phyloP scores from a whole-genome alignment of 2,329 filamentous ascomycete species.

The Sphaerulina populicola region DNA sequence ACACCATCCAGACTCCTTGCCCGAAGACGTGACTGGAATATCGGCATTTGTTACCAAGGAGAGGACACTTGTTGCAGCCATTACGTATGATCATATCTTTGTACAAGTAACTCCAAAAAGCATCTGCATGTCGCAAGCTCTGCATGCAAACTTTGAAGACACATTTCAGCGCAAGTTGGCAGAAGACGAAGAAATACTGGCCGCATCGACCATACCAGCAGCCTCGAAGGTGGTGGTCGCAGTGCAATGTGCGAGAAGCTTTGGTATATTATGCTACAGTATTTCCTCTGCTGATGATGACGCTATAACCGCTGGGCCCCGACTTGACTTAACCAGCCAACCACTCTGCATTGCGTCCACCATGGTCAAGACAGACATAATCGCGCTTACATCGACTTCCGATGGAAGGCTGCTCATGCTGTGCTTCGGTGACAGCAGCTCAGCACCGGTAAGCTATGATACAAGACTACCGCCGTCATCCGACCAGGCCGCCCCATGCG shows the following conservation, averaged over 20 bases:
- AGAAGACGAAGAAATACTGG: conserved; percentile 17
- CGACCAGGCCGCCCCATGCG: conserved; percentile 18
- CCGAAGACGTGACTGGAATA: conserved; percentile 14
- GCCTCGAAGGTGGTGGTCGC: conserved; percentile 16
- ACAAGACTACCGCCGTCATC: conserved; percentile 2
- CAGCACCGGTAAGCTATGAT: conserved; percentile 1
- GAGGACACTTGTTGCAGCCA: conserved; percentile 24
- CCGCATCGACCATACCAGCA: conserved; percentile 20
- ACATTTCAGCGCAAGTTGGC: conserved; percentile 11
- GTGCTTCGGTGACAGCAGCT: conserved; percentile 1
- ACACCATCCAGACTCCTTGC: neutral
- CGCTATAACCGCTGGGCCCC: conserved; percentile 1
- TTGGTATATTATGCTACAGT: conserved; percentile 11
- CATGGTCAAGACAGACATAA: neutral
- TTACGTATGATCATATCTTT: conserved; percentile 18
- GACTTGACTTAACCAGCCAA: conserved; percentile 2
- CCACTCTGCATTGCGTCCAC: conserved; percentile 18
- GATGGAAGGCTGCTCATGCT: conserved; percentile 13
- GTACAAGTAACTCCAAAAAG: conserved; percentile 26
- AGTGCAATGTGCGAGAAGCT: conserved; percentile 8
- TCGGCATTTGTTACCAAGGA: conserved; percentile 22
- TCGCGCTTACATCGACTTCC: conserved; percentile 13
- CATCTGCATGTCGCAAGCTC: conserved; percentile 19
- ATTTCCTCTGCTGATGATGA: conserved; percentile 7
- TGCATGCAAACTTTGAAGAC: conserved; percentile 27